Evolutionary conservation across 1,139 yeast species (phyloP), one percentile per base, ranked within the genome.

Genomic region (Petasospora rhodanensis): DNA sequence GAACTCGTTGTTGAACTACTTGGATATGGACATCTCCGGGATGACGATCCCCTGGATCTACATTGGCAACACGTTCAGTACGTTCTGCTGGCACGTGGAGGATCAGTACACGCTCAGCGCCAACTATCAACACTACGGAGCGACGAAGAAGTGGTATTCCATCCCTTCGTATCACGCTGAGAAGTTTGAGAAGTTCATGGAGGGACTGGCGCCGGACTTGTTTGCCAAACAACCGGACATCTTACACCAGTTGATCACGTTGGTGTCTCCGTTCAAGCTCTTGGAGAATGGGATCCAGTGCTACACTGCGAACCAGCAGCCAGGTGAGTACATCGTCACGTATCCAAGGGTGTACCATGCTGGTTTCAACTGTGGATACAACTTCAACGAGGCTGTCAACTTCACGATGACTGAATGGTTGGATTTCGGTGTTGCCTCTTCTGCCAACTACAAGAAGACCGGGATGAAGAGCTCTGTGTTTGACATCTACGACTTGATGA

Each of bases 21-120:
- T 79, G 39, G 70, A 72, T 43, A 70, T 75, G 20, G 68, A 75
- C 27, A 80, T 82, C 2, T 76, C 87, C 0, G 93, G 93, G 2
- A 81, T 82, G 89, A 81, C 91, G 0, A 68, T 79, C 7, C 93
- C 93, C 1, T 82, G 93, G 93, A 66, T 81, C 8, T 82, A 82
- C 47, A 68, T 81, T 18, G 93, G 93, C 0, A 79, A 85, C 2
- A 62, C 80, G 23, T 69, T 80, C 42, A 76, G 84, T 4, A 82
- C 93, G 0, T 82, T 82, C 50, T 82, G 93, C 54, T 82, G 93
- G 93, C 93, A 82, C 54, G 80, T 81, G 32, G 93, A 82, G 49
- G 93, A 82, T 54, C 91, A 82, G 53, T 80, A 79, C 52, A 80
- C 91, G 0, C 56, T 80, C 35, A 77, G 85, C 34, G 87, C 89